Conservation (phyloP, 371 early-diverging fungal species). For the Apophysomyces sp. region DNA sequence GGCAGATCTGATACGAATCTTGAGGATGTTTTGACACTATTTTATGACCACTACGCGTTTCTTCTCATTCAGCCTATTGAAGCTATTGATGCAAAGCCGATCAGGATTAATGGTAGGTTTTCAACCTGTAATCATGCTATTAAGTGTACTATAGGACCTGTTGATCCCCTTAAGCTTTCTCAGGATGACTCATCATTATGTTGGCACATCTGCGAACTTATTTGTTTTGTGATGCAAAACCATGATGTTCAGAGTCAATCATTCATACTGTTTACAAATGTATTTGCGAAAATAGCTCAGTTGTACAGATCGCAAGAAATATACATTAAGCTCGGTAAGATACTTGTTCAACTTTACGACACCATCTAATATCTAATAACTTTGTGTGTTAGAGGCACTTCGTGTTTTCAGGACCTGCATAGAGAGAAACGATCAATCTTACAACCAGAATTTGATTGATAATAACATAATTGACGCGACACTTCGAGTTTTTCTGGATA, state of each 20-base stretch:
- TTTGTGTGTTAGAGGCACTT: constrained; percentile 60
- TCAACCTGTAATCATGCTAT: background rate
- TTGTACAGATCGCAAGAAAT: constrained; percentile 67
- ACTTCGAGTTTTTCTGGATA: constrained; percentile 63
- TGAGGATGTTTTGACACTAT: constrained; percentile 71
- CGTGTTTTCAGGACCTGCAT: constrained; percentile 77
- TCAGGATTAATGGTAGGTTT: constrained; percentile 25
- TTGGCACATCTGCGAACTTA: constrained; percentile 70
- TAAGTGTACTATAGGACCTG: constrained; percentile 15
- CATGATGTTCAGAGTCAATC: constrained; percentile 79
- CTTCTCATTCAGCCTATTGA: constrained; percentile 63
- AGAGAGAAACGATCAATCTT: constrained; percentile 78
- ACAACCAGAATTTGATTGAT: constrained; percentile 65
- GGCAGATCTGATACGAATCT: constrained; percentile 54
- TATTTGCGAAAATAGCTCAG: constrained; percentile 58
- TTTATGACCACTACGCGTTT: constrained; percentile 67
- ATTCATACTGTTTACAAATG: constrained; percentile 61
- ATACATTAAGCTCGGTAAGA: constrained; percentile 69
- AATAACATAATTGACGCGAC: constrained; percentile 69
- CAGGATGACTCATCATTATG: constrained; percentile 37
- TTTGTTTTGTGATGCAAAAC: constrained; percentile 64
- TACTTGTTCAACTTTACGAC: background rate
- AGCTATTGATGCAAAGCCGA: constrained; percentile 29
- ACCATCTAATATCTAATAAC: background rate
- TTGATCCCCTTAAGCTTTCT: constrained; percentile 27